Evolutionary conservation across 306 rosid species (phyloP), one percentile per base, ranked within the genome.

Genomic region (Argentina anserina): DNA sequence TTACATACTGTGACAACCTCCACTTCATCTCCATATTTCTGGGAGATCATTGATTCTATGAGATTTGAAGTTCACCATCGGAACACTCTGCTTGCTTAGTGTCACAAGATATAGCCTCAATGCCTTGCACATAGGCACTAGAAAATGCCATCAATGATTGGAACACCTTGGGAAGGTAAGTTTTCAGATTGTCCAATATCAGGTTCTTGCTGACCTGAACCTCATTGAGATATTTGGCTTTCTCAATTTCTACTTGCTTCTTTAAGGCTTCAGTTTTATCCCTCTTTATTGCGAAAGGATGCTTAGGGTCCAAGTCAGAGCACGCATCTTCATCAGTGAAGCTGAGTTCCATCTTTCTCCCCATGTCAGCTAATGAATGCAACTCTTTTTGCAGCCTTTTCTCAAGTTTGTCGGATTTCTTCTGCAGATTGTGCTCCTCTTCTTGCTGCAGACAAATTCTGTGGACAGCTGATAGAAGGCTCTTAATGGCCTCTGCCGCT

Each of bases 81-180:
- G 67, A 78, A 47, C 74, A 41, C 58, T 82, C 95, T 45, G 55
- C 81, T 65, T 79, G 67, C 40, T 72, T 69, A 50, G 39, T 69
- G 33, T 76, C 76, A 80, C 58, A 63, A 43, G 46, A 80, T 70
- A 76, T 81, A 70, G 53, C 73, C 77, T 90, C 96, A 64, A 90
- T 67, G 43, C 86, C 93, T 73, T 84, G 86, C 28, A 78, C 76
- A 64, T 82, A 88, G 77, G 81, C 86, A 75, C 81, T 65, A 31
- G 97, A 81, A 80, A 87, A 95, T 70, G 62, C 82, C 84, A 80
- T 65, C 9, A 95, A 78, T 29, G 87, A 74, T 76, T 78, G 79
- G 81, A 95, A 95, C 56, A 89, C 89, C 14, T 63, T 71, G 23
- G 99, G 99, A 62, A 95, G 99, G 58, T 53, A 73, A 40, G 76